Evolutionary conservation across 139 green algal genomes (phyloP), one percentile per base, ranked within the genome.

Genomic region (Coelastrella sp.): DNA sequence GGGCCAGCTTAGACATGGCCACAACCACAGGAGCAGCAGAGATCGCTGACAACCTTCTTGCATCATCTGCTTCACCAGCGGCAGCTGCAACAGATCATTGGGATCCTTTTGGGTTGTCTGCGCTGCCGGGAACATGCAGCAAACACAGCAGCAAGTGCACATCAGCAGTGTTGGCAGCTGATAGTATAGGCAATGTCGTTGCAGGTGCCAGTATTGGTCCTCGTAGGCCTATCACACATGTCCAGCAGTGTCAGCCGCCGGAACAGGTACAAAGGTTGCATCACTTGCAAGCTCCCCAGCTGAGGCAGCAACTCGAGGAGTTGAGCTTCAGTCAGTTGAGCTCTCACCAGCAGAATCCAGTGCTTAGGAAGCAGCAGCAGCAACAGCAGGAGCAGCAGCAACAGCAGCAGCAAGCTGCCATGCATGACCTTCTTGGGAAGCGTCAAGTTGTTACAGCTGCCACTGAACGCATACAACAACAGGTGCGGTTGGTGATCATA

Each of bases 381-480:
- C 41, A 60, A 34, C 38, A 76, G 37, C 69, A 78, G 40, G 25
- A 78, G 71, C 71, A 79, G 66, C 66, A 57, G 45, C 45, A 57
- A 13, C 45, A 23, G 11, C 45, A 57, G 45, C 45, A 57, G 45
- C 45, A 9, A 23, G 11, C 45, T 57, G 45, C 15, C 0, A 57
- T 23, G 45, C n/a, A n/a, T n/a, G n/a, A n/a, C n/a, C n/a, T n/a
- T n/a, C n/a, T n/a, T n/a, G n/a, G n/a, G n/a, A n/a, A n/a, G n/a
- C n/a, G n/a, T n/a, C n/a, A n/a, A n/a, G n/a, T n/a, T n/a, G n/a
- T n/a, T n/a, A n/a, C n/a, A n/a, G n/a, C n/a, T n/a, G n/a, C n/a
- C n/a, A n/a, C n/a, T n/a, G n/a, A n/a, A n/a, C n/a, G n/a, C n/a
- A n/a, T n/a, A n/a, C n/a, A n/a, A n/a, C n/a, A n/a, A n/a, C n/a